A percentile compares a stretch with the other conserved stretches of the same genome.
Conservation (phyloP, 192 early-diverging fungal genomes). For the Pilaira anomala region DNA sequence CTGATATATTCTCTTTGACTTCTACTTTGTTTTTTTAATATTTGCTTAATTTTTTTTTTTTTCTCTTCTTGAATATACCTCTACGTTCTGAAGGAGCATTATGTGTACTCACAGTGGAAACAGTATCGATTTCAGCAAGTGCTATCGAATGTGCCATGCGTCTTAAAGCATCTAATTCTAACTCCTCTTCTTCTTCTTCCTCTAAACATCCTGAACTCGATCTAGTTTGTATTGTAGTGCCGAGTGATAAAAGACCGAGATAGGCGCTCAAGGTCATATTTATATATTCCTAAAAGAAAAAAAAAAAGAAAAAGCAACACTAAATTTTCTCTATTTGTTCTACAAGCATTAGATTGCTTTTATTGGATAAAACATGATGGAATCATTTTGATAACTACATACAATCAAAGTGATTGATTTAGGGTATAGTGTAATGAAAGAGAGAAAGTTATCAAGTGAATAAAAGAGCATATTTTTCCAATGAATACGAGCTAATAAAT, state of each 20-base stretch:
- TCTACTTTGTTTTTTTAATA: neutral
- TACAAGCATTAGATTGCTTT: too few relatives aligned
- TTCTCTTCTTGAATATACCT: conserved; percentile 4
- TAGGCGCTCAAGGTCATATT: conserved; percentile 18
- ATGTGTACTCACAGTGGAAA: neutral
- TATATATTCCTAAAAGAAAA: neutral
- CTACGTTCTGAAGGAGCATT: neutral
- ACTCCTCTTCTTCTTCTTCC: conserved; percentile 6
- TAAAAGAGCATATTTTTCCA: too few relatives aligned
- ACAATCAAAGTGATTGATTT: too few relatives aligned
- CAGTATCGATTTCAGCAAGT: conserved; percentile 2
- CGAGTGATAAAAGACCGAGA: conserved; percentile 5
- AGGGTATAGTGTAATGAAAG: too few relatives aligned
- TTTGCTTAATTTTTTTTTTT: neutral
- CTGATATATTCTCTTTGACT: conserved; percentile 24
- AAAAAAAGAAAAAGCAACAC: neutral
- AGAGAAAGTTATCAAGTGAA: too few relatives aligned
- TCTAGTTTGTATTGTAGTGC: neutral
- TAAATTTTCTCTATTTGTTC: neutral
- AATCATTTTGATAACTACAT: too few relatives aligned
- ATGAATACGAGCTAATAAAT: too few relatives aligned
- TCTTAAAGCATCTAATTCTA: neutral
- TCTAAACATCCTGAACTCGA: neutral
- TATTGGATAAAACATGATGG: too few relatives aligned
- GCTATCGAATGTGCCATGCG: neutral